Evolutionary conservation across 2,329 filamentous ascomycete genomes (phyloP).

Genomic region (Nigrospora oryzae): DNA sequence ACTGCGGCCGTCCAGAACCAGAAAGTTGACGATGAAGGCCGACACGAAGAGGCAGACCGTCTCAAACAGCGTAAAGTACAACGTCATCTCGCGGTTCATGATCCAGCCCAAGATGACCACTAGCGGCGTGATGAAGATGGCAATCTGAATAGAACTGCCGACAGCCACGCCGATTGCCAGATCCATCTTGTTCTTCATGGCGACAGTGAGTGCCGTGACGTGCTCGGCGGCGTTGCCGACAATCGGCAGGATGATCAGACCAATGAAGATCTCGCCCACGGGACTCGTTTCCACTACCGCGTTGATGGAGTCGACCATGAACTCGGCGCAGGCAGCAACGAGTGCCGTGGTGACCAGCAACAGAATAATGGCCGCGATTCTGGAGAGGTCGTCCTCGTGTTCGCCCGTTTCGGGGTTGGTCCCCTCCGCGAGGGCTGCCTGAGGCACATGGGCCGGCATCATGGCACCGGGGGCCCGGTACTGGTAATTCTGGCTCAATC

Average conservation of each 20-base stretch:
- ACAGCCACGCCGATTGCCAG: conserved; percentile 65
- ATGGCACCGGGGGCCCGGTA: conserved; percentile 40
- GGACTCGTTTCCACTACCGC: conserved; percentile 47
- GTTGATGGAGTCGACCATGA: conserved; percentile 60
- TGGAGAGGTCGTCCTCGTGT: conserved; percentile 41
- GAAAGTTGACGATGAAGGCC: conserved; percentile 79
- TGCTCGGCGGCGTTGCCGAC: conserved; percentile 69
- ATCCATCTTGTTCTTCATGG: conserved; percentile 70
- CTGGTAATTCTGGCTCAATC: conserved; percentile 41
- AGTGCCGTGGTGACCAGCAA: conserved; percentile 56
- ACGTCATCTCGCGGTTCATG: conserved; percentile 59
- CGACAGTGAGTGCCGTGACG: conserved; percentile 62
- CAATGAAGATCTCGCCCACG: conserved; percentile 60
- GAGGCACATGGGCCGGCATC: conserved; percentile 37
- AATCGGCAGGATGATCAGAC: conserved; percentile 64
- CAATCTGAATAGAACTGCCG: conserved; percentile 65
- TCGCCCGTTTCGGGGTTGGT: conserved; percentile 17
- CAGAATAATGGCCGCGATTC: conserved; percentile 49
- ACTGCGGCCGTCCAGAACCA: conserved; percentile 76
- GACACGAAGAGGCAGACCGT: conserved; percentile 80
- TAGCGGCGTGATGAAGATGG: conserved; percentile 61
- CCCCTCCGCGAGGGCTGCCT: conserved; percentile 23
- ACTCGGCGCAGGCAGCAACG: conserved; percentile 62
- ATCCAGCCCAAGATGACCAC: conserved; percentile 67
- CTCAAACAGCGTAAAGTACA: conserved; percentile 86